A percentile compares a stretch with the other conserved stretches of the same genome.
phyloP scores from a whole-genome alignment of 768 basidiomycete genomes.

The Phaffia tasmanica region DNA sequence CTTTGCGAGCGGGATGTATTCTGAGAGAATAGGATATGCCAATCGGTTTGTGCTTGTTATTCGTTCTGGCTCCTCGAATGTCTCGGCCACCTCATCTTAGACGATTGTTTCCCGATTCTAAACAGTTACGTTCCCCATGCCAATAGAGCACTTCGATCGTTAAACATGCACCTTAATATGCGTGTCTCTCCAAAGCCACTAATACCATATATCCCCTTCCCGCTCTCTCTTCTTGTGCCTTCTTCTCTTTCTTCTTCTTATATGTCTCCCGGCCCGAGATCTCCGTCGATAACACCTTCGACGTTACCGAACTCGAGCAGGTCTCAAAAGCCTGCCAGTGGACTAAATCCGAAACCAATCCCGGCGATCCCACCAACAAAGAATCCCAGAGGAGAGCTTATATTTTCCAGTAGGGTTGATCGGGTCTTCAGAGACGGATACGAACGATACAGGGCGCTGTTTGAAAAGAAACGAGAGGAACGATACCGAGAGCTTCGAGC shows the following conservation, averaged over 20 bases:
- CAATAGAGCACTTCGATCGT: conserved; percentile 75
- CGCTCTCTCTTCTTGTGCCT: conserved; percentile 34
- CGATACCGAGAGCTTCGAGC: conserved; percentile 42
- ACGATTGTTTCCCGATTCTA: not conserved
- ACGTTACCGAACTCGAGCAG: not conserved
- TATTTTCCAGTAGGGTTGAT: conserved; percentile 83
- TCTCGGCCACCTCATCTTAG: not conserved
- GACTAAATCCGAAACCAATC: conserved; percentile 43
- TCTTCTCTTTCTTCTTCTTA: not conserved
- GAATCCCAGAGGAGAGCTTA: conserved; percentile 91
- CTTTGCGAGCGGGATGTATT: conserved; percentile 92
- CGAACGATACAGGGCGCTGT: conserved; percentile 77
- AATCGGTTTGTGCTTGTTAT: conserved; percentile 61
- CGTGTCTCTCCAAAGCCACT: conserved; percentile 55
- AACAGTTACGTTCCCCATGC: conserved; percentile 89
- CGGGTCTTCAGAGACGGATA: conserved; percentile 75
- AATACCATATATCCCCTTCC: conserved; percentile 21
- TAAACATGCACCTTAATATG: conserved; percentile 96
- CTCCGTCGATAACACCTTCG: not conserved
- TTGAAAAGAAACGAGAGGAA: conserved; percentile 67
- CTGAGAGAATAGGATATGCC: conserved; percentile 90
- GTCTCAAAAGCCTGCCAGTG: conserved; percentile 12
- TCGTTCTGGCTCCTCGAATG: not conserved
- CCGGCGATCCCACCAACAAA: conserved; percentile 75
- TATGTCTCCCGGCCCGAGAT: not conserved